Conservation (phyloP, 208 protist genomes). For the Crithidia thermophila region DNA sequence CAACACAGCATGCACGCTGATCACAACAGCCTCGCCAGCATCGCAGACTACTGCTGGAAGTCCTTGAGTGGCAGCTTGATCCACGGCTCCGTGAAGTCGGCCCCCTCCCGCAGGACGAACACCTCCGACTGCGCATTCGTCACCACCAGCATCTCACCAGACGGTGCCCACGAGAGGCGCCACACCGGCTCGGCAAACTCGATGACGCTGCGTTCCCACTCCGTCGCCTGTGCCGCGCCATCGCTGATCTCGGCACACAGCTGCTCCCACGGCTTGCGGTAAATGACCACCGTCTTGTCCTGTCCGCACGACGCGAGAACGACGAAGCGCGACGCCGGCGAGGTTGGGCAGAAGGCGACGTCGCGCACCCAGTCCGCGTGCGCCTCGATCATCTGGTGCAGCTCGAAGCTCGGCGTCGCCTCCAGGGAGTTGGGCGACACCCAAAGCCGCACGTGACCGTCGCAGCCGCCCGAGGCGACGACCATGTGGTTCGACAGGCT, state of each 20-base stretch:
- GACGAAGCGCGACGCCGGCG: slow-evolving; percentile 50
- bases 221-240: slow-evolving; percentile 23
- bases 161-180: slow-evolving; percentile 81
- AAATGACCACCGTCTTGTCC: slow-evolving; percentile 75
- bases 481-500: slow-evolving; percentile 35
- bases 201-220: slow-evolving; percentile 75
- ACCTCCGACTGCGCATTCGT: slow-evolving; percentile 72
- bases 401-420: slow-evolving; percentile 39
- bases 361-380: slow-evolving; percentile 79
- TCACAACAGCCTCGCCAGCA: background rate
- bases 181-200: slow-evolving; percentile 73
- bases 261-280: slow-evolving; percentile 81
- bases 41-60: slow-evolving; percentile 42
- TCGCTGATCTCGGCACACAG: slow-evolving; percentile 30
- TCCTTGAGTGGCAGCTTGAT: slow-evolving; percentile 70
- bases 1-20: background rate
- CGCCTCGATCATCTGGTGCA: slow-evolving; percentile 51
- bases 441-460: slow-evolving; percentile 83
- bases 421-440: slow-evolving; percentile 23
- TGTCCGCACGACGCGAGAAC: slow-evolving; percentile 72
- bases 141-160: slow-evolving; percentile 71
- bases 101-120: slow-evolving; percentile 69
- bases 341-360: slow-evolving; percentile 77
- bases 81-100: slow-evolving; percentile 82
- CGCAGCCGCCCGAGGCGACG: slow-evolving; percentile 82